phyloP scores from a whole-genome alignment of 345 rosid genomes.

The Eucalyptus tenuipes region DNA sequence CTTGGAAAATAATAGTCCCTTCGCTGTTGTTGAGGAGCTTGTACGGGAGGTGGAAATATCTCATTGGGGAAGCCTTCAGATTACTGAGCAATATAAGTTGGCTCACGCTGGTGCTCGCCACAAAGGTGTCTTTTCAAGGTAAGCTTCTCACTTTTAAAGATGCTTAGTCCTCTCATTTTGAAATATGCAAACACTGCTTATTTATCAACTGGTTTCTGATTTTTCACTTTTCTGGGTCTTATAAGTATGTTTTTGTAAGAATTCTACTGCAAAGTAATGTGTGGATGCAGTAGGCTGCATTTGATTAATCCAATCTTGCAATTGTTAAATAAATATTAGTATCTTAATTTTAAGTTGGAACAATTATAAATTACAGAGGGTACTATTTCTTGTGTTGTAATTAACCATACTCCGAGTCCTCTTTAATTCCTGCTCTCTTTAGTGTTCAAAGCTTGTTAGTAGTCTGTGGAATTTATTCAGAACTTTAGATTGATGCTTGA shows the following conservation, averaged over 20 bases:
- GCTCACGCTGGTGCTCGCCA: conserved; percentile 93
- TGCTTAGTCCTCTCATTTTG: not conserved
- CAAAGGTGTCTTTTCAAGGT: conserved; percentile 97
- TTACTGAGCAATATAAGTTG: conserved; percentile 80
- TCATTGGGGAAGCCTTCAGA: conserved; percentile 95
- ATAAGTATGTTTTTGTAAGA: not conserved
- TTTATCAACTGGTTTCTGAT: not conserved
- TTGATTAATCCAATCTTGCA: not conserved
- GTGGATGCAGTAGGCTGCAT: not conserved
- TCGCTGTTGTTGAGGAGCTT: conserved; percentile 97
- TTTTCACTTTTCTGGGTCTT: not conserved
- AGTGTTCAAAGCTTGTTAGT: not conserved
- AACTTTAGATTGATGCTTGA: not conserved
- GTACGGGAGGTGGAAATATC: conserved; percentile 90
- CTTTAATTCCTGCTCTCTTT: not conserved
- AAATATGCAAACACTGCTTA: not conserved
- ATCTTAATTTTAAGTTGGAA: not conserved
- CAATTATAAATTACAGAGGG: not conserved
- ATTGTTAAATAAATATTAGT: not conserved
- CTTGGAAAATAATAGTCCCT: conserved; percentile 89
- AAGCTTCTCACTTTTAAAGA: conserved; percentile 2
- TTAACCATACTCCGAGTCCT: not conserved
- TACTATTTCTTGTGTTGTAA: not conserved
- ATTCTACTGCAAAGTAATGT: not conserved
- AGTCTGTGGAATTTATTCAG: not conserved